Percentiles rank a stretch among this genome's conserved stretches.
These are phyloP conservation scores for Galerina marginata DNA, from an alignment of 768 basidiomycete species.

Conservation along the genomic window DNA sequence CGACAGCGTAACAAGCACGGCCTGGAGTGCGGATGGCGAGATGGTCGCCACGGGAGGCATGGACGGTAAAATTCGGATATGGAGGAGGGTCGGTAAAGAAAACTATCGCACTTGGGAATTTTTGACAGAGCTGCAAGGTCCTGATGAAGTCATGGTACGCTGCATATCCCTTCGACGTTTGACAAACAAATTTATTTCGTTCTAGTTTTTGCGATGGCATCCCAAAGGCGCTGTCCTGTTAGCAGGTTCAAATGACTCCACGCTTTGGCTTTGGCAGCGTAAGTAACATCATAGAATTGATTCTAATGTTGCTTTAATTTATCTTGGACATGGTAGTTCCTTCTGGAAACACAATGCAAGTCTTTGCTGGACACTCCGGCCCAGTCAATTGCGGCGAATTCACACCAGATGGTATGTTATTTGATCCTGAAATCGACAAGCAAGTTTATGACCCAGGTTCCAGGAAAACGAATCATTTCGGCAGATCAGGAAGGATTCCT, in stretches of 20 bases:
- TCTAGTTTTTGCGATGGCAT: conserved; percentile 94
- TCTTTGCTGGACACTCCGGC: conserved; percentile 89
- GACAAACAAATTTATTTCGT: conserved; percentile 4
- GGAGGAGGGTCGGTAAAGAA: conserved; percentile 82
- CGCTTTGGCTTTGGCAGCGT: conserved; percentile 98
- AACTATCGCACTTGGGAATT: conserved; percentile 91
- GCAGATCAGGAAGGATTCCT: conserved; percentile 82
- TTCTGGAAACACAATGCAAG: conserved; percentile 93
- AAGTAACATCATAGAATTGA: conserved; percentile 32
- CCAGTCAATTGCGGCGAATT: conserved; percentile 88
- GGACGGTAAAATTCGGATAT: conserved; percentile 94
- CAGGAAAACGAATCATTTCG: conserved; percentile 89
- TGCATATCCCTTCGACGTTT: not conserved
- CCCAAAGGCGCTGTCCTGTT: conserved; percentile 89
- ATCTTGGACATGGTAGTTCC: conserved; percentile 64
- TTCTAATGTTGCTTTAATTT: not conserved
- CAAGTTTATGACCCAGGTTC: conserved; percentile 2
- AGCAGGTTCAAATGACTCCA: conserved; percentile 91
- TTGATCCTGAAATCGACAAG: not conserved
- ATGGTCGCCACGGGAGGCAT: conserved; percentile 96
- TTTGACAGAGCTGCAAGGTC: conserved; percentile 89
- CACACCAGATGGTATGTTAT: conserved; percentile 78
- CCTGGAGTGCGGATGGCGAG: conserved; percentile 89
- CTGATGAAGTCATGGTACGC: conserved; percentile 92
- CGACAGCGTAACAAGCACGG: conserved; percentile 83